Evolutionary conservation across 1,139 yeast genomes (phyloP).

Genomic region (Yamadazyma kanchanaburiensis): DNA sequence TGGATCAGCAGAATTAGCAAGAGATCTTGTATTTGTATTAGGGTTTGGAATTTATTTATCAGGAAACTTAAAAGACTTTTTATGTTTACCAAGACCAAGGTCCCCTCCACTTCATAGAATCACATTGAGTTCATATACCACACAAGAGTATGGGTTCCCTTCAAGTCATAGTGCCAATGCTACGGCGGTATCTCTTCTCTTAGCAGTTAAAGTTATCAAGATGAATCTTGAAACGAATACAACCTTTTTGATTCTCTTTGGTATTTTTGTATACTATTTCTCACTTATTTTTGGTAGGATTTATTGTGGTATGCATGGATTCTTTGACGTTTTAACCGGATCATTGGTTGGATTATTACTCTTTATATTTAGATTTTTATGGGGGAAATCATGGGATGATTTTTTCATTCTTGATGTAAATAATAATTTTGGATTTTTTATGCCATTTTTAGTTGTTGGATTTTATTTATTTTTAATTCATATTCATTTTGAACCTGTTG

Average conservation of each 20-base stretch:
- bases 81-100: conserved; percentile 88
- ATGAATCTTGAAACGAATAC: conserved; percentile 11
- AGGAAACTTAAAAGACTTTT: conserved; percentile 76
- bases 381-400: conserved; percentile 40
- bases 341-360: conserved; percentile 55
- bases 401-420: conserved; percentile 21
- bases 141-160: conserved; percentile 94
- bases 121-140: conserved; percentile 84
- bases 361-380: conserved; percentile 36
- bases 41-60: conserved; percentile 83
- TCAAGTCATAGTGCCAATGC: conserved; percentile 94
- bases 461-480: conserved; percentile 53
- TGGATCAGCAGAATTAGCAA: conserved; percentile 57
- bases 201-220: conserved; percentile 19
- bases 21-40: conserved; percentile 72
- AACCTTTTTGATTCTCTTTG: conserved; percentile 18
- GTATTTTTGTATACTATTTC: conserved; percentile 42
- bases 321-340: conserved; percentile 72
- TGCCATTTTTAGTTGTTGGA: conserved; percentile 36
- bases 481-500: conserved; percentile 82
- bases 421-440: conserved; percentile 21
- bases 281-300: conserved; percentile 77
- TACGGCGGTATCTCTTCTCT: conserved; percentile 63
- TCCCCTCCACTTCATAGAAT: conserved; percentile 91
- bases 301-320: conserved; percentile 98